phyloP scores from a whole-genome alignment of 768 basidiomycete species.

The Xerocomellus dryophilus region DNA sequence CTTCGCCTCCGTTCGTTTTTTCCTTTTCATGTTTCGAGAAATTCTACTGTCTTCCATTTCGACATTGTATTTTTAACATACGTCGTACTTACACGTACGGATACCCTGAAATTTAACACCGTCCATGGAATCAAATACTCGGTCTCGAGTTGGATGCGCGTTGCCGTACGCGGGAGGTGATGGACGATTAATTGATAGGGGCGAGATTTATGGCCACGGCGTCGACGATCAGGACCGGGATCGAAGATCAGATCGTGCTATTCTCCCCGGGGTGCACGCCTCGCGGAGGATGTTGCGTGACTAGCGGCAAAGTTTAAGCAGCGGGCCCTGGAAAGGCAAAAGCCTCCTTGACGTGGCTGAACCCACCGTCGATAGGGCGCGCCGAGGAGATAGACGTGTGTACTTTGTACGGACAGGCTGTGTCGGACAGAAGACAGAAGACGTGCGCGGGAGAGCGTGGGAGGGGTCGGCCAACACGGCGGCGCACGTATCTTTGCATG shows the following conservation, averaged over 20 bases:
- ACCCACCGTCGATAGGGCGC: neutral
- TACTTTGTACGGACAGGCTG: neutral
- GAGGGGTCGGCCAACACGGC: too few relatives aligned
- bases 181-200: conserved; percentile 22
- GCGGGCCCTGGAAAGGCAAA: conserved; percentile 9
- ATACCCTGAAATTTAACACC: conserved; percentile 14
- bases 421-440: too few relatives aligned
- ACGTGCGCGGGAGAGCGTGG: too few relatives aligned
- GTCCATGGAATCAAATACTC: neutral
- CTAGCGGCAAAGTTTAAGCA: conserved; percentile 7
- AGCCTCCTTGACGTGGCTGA: conserved; percentile 16
- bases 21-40: conserved; percentile 1
- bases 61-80: conserved; percentile 16
- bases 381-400: conserved; percentile 9
- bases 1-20: conserved; percentile 12
- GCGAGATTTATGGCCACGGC: neutral
- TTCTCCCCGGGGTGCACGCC: conserved; percentile 21
- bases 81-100: conserved; percentile 12
- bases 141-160: neutral
- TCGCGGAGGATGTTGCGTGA: conserved; percentile 21
- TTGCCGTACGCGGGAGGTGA: conserved; percentile 12
- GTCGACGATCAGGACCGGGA: conserved; percentile 31
- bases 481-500: too few relatives aligned
- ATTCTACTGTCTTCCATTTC: neutral
- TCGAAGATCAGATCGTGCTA: conserved; percentile 29